Base-by-base conservation (phyloP, 306 rosid species). In the Trifolium pratense region DNA sequence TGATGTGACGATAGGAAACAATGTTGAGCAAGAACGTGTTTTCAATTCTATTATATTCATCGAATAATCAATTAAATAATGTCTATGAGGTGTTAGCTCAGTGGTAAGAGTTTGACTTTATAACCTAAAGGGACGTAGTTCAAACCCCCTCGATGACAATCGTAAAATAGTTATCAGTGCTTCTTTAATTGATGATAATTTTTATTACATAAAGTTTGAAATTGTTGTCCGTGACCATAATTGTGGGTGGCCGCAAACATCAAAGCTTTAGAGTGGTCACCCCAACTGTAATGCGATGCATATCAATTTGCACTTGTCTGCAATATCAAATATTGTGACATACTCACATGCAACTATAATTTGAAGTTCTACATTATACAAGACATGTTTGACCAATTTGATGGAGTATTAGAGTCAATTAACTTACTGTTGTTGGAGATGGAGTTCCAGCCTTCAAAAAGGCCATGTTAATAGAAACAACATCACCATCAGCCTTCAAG, bases 381-480 rank as follows among this genome's bases (percentile, higher is more conserved):
- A 56, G 23, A 40, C 17, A 74, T 25, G 18, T 55, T 43, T 53
- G 18, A 43, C 5, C 16, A 4, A 23, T 56, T 56, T 5, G 61
- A 23, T 55, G 34, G 32, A 56, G 10, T 56, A 56, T 18, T 16
- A 45, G 17, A 16, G 32, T 21, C 23, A 66, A 80, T 68, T 40
- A 73, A 84, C 96, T 81, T 80, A 94, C 97, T n/a, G 90, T 87
- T 21, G 96, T 87, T 21, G 96, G 98, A 78, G 95, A 71, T 0
- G 91, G 98, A 6, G 95, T 88, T 73, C 98, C 98, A 37, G 96
- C 90, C 85, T 94, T 94, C 78, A 94, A 75, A 71, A 83, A 94
- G 20, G 16, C 97, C 91, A 91, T 84, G 76, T 94, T 94, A 76
- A 94, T 88, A 7, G 97, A 94, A 71, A 87, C 72, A 34, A 86